phyloP scores from a whole-genome alignment of 805 yeast genomes.

The Yarrowia sp. region DNA sequence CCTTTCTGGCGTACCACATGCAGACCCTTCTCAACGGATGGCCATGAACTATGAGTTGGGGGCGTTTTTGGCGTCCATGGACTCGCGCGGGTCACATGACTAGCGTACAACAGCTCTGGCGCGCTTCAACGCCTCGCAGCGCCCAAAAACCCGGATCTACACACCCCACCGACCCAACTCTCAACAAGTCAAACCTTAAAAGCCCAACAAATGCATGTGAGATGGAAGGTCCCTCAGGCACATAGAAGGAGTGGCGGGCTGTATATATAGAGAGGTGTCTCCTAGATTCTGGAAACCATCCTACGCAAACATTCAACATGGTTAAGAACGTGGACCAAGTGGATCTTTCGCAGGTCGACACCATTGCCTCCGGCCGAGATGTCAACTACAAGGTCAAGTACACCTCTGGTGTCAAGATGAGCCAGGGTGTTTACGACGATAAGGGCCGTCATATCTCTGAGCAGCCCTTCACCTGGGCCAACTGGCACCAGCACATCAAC shows the following conservation, averaged over 20 bases:
- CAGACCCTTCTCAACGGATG: background rate
- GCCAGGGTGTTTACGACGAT: slow-evolving; percentile 29
- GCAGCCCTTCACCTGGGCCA: slow-evolving; percentile 68
- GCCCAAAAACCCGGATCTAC: no score
- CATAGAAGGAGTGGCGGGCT: no score
- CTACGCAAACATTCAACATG: slow-evolving; percentile 28
- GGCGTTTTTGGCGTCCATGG: no score
- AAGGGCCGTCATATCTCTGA: slow-evolving; percentile 57
- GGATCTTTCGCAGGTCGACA: slow-evolving; percentile 38
- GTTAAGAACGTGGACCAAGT: slow-evolving; percentile 33
- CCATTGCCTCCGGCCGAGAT: slow-evolving; percentile 39
- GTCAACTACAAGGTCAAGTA: slow-evolving; percentile 35
- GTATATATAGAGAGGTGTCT: no score
- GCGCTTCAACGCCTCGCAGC: no score
- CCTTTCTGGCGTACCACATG: slow-evolving; percentile 9
- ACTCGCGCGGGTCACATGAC: no score
- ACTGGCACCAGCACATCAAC: slow-evolving; percentile 71
- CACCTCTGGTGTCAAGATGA: slow-evolving; percentile 33
- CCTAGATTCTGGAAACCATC: no score
- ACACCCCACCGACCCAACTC: background rate
- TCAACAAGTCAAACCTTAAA: slow-evolving; percentile 25
- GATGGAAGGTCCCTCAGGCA: slow-evolving; percentile 15
- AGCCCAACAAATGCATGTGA: slow-evolving; percentile 26
- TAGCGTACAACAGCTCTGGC: no score
- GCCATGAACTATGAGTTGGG: no score